Conservation (phyloP, 2,329 filamentous ascomycete genomes). For the Dothistroma septosporum region DNA sequence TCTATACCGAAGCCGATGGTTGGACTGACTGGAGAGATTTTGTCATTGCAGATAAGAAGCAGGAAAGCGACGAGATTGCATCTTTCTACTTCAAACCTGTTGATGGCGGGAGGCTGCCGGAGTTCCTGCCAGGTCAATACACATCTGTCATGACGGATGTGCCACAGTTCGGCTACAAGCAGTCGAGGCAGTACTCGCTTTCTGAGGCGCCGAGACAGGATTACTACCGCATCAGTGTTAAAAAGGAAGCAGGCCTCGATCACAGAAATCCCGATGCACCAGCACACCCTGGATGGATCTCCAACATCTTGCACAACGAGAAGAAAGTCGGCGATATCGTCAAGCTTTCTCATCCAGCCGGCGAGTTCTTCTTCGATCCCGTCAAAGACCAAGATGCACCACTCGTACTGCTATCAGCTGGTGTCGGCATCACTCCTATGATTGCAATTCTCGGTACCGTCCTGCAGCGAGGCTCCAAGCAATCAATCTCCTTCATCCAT, state of each 20-base stretch:
- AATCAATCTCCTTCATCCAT: conserved; percentile 62
- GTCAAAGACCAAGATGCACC: conserved; percentile 47
- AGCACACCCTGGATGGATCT: conserved; percentile 61
- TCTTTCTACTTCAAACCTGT: conserved; percentile 66
- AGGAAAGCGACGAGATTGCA: conserved; percentile 64
- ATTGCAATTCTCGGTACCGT: conserved; percentile 61
- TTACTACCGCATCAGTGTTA: conserved; percentile 68
- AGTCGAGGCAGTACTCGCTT: conserved; percentile 69
- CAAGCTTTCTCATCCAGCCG: conserved; percentile 61
- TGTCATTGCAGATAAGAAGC: conserved; percentile 59
- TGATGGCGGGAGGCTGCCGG: conserved; percentile 57
- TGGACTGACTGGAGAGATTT: conserved; percentile 69
- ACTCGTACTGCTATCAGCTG: conserved; percentile 63
- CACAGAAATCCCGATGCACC: conserved; percentile 44
- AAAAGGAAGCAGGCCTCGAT: conserved; percentile 58
- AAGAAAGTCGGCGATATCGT: conserved; percentile 60
- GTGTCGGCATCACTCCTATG: conserved; percentile 65
- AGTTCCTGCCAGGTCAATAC: conserved; percentile 68
- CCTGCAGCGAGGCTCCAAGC: conserved; percentile 31
- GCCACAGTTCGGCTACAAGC: conserved; percentile 56
- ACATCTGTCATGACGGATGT: conserved; percentile 60
- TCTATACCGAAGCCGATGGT: conserved; percentile 58
- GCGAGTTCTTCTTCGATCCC: conserved; percentile 58
- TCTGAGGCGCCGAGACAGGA: conserved; percentile 59
- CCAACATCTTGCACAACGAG: conserved; percentile 63